phyloP scores from a whole-genome alignment of 352 stramenopile species.

The Globisporangium perplexum region DNA sequence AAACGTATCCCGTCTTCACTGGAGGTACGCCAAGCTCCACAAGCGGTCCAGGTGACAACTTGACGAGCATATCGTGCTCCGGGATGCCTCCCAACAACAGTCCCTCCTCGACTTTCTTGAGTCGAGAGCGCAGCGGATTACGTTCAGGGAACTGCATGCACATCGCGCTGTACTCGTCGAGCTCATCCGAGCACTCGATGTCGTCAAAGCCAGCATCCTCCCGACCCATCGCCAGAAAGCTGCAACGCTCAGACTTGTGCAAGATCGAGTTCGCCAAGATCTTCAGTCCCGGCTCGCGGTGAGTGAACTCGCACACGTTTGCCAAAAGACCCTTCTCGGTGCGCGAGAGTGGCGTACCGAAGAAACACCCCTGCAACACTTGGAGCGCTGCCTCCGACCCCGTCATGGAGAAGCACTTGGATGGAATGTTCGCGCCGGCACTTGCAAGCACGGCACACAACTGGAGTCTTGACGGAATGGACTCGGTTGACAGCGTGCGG shows the following conservation, averaged over 20 bases:
- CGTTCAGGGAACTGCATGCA: conserved; percentile 5
- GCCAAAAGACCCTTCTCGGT: conserved; percentile 19
- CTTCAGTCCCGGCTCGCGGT: conserved; percentile 33
- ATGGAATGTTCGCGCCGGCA: conserved; percentile 22
- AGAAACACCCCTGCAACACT: conserved; percentile 31
- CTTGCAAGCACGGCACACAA: conserved; percentile 31
- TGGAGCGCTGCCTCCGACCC: conserved; percentile 35
- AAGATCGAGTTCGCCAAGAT: conserved; percentile 26
- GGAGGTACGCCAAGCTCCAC: conserved; percentile 8
- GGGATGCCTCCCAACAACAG: conserved; percentile 8
- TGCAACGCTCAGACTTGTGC: conserved; percentile 18
- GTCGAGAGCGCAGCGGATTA: conserved; percentile 18
- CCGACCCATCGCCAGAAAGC: conserved; percentile 24
- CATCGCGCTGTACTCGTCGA: conserved; percentile 18
- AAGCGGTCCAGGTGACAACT: background rate
- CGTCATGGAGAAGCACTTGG: conserved; percentile 34
- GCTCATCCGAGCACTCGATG: conserved; percentile 11
- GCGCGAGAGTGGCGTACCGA: conserved; percentile 22
- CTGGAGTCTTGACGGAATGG: conserved; percentile 30
- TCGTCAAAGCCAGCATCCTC: background rate
- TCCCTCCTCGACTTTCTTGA: conserved; percentile 17
- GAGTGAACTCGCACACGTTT: conserved; percentile 24
- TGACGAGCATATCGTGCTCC: background rate
- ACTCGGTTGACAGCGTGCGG: conserved; percentile 24
- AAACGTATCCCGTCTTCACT: conserved; percentile 15